These are phyloP conservation scores for Prunus persica DNA, from an alignment of 306 rosid genomes.

Conservation along the genomic window DNA sequence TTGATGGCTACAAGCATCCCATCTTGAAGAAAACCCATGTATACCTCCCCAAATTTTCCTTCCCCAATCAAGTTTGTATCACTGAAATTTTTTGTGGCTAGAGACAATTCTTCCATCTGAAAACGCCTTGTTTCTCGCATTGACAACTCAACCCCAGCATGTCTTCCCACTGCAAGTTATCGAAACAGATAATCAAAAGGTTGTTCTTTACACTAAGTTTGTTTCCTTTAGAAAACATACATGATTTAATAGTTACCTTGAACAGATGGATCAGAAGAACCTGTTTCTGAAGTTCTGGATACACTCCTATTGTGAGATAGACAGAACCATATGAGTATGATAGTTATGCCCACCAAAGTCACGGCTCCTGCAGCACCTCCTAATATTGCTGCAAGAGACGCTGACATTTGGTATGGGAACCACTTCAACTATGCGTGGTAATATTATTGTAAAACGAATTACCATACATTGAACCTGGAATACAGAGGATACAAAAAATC, in stretches of 20 bases:
- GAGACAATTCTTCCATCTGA: slow-evolving; percentile 70
- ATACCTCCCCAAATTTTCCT: slow-evolving; percentile 91
- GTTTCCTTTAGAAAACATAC: slow-evolving; percentile 1
- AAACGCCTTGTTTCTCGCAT: slow-evolving; percentile 68
- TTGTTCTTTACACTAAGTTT: slow-evolving; percentile 3
- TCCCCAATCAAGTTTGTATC: slow-evolving; percentile 74
- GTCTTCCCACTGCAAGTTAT: slow-evolving; percentile 58
- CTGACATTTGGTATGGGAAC: slow-evolving; percentile 75
- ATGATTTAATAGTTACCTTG: slow-evolving; percentile 55
- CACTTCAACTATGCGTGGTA: slow-evolving; percentile 58
- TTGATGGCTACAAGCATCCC: slow-evolving; percentile 92
- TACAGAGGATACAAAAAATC: slow-evolving; percentile 23
- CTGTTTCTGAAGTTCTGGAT: slow-evolving; percentile 86
- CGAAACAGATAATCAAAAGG: slow-evolving; percentile 12
- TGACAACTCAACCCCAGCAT: slow-evolving; percentile 60
- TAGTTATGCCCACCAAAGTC: slow-evolving; percentile 75
- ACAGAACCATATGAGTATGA: slow-evolving; percentile 58
- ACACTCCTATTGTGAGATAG: slow-evolving; percentile 45
- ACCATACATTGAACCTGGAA: slow-evolving; percentile 55
- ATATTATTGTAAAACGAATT: slow-evolving; percentile 29
- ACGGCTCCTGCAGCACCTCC: slow-evolving; percentile 98
- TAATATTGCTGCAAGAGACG: slow-evolving; percentile 76
- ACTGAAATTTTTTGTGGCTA: slow-evolving; percentile 70
- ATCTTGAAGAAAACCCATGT: slow-evolving; percentile 85
- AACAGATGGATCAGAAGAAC: slow-evolving; percentile 82